Percentiles rank a stretch among this genome's conserved stretches.
Evolutionary conservation across 768 basidiomycete species (phyloP).

Genomic region (Boletus tomentosulus): DNA sequence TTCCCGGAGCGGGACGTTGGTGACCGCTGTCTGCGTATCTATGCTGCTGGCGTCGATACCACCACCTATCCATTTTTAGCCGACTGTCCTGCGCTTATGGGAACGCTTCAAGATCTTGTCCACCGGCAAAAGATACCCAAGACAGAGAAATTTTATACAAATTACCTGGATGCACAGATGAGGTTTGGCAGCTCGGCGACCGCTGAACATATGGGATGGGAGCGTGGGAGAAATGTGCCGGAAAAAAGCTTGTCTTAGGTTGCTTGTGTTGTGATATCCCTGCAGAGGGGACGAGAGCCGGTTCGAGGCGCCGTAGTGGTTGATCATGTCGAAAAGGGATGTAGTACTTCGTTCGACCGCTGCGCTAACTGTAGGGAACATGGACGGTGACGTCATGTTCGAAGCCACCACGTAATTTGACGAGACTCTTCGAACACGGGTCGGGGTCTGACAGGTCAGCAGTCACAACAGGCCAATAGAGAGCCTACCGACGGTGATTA

Average conservation of each 20-base stretch:
- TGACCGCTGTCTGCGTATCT: too few species aligned
- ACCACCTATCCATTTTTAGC: too few species aligned
- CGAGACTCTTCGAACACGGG: constrained; percentile 16
- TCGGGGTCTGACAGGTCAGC: constrained; percentile 7
- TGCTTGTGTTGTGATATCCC: too few species aligned
- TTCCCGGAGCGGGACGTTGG: background rate
- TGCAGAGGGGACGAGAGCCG: too few species aligned
- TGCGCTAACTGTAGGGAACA: constrained; percentile 14
- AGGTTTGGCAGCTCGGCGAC: background rate
- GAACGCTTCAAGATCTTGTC: too few species aligned
- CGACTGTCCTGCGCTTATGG: too few species aligned
- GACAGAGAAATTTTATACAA: background rate
- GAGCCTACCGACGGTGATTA: constrained; percentile 1
- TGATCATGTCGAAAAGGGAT: constrained; percentile 1
- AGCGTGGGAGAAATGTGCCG: background rate
- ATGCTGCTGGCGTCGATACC: too few species aligned
- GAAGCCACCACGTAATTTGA: constrained; percentile 12
- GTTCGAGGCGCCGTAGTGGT: too few species aligned
- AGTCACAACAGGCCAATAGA: constrained; percentile 12
- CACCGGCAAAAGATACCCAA: too few species aligned
- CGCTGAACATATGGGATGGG: background rate
- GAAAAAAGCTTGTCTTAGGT: too few species aligned
- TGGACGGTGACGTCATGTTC: constrained; percentile 11
- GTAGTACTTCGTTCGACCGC: constrained; percentile 6
- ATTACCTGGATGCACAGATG: background rate